phyloP scores from a whole-genome alignment of 192 early-diverging fungal species.

The Podila horticola region DNA sequence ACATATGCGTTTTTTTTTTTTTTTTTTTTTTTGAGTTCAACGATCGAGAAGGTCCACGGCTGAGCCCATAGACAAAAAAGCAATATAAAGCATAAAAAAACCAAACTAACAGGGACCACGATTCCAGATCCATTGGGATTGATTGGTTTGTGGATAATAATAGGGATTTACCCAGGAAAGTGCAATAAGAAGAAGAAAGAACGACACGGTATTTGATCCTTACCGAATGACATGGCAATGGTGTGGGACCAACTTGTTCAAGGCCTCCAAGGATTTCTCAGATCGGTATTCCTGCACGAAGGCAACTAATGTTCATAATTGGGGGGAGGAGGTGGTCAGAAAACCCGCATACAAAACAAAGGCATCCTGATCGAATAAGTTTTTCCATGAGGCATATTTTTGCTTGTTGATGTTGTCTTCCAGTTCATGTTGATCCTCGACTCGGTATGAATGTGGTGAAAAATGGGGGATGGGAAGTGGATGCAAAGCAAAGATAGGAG shows the following conservation, averaged over 20 bases:
- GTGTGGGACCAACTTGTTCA: conserved; percentile 89
- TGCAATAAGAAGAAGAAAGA: not conserved
- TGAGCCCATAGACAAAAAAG: conserved; percentile 5
- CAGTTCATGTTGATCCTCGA: too few species aligned
- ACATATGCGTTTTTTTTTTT: not conserved
- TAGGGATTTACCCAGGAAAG: not conserved
- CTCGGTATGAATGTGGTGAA: too few species aligned
- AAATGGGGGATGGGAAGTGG: too few species aligned
- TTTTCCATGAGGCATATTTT: too few species aligned
- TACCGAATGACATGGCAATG: conserved; percentile 85
- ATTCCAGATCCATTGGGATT: not conserved
- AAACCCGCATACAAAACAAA: too few species aligned
- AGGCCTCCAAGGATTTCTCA: conserved; percentile 84
- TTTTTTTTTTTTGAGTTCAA: not conserved
- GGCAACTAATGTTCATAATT: conserved; percentile 63
- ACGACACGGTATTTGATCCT: not conserved
- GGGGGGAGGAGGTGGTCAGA: not conserved
- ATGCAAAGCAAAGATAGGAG: too few species aligned
- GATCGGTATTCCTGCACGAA: conserved; percentile 92
- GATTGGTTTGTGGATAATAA: not conserved
- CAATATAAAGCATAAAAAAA: conserved; percentile 8
- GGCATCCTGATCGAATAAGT: too few species aligned
- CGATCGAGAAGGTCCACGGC: conserved; percentile 3
- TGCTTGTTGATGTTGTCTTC: too few species aligned
- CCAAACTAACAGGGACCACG: not conserved